Evolutionary conservation across 176 grass and related monocot genomes (phyloP).

Genomic region (Poa annua): DNA sequence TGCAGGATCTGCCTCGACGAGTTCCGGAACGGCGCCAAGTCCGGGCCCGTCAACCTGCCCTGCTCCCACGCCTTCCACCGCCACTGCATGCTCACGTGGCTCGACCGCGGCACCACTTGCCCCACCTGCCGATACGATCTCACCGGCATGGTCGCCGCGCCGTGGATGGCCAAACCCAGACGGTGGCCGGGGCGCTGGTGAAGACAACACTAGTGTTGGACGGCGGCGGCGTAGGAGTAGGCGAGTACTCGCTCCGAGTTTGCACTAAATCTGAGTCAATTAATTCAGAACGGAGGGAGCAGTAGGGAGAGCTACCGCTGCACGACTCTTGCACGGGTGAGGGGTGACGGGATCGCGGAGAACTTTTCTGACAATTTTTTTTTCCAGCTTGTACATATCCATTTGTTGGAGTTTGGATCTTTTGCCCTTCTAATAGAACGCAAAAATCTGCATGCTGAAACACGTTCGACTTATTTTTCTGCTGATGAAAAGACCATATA

Average conservation of each 20-base stretch:
- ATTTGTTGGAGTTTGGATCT: background rate
- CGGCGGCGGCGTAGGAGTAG: too few species aligned
- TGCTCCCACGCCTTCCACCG: slow-evolving; percentile 8
- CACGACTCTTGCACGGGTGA: background rate
- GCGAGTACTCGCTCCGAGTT: too few species aligned
- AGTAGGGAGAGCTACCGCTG: too few species aligned
- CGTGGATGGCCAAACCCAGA: background rate
- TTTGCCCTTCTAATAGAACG: too few species aligned
- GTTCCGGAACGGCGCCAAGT: slow-evolving; percentile 14
- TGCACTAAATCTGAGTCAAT: too few species aligned
- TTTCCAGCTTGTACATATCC: too few species aligned
- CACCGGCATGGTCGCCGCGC: slow-evolving; percentile 7
- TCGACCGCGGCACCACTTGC: background rate
- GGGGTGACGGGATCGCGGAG: background rate
- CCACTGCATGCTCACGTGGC: slow-evolving; percentile 26
- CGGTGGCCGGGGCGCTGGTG: background rate
- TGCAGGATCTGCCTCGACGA: slow-evolving; percentile 9
- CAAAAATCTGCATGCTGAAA: background rate
- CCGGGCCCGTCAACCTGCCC: slow-evolving; percentile 10
- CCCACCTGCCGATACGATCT: slow-evolving; percentile 11
- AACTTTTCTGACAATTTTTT: background rate
- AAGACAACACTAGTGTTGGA: too few species aligned
- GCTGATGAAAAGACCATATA: background rate
- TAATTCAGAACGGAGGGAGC: too few species aligned
- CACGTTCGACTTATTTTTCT: too few species aligned